Base-by-base conservation (phyloP, 176 grass and related monocot genomes). In the Elaeis guineensis region DNA sequence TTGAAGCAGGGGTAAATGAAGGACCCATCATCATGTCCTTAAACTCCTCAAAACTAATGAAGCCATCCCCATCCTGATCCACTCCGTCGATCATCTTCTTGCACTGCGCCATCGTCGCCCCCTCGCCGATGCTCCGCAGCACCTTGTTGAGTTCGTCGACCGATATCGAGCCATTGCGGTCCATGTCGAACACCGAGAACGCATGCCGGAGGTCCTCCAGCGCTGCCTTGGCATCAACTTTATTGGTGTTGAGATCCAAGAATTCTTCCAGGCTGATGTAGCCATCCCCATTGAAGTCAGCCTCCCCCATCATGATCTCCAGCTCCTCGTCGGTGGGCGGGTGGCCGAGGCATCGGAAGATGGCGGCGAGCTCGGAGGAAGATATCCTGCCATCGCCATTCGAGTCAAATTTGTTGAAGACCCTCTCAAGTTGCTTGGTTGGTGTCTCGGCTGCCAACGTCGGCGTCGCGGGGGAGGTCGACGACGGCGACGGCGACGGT, bases 371-470 rank as follows among this genome's bases (percentile, higher is more conserved):
- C 82, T 99, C 94, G 11, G 77, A 50, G 19, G 73, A 79, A 57
- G 85, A 89, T 77, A 99, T 99, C 74, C 62, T 77, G 0, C 94
- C 94, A 66, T 99, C 94, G 65, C 94, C 94, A 57, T 99, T 99
- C 1, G 74, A 62, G 79, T 99, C 94, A 61, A 99, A 93, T 69
- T 93, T 99, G 48, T 79, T 70, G 71, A 99, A 99, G 15, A 93
- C 85, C 0, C 69, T 76, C 64, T 74, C 77, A 58, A 99, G 74
- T 44, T 44, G 35, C 77, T 93, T 89, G 57, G 85, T 74, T 64
- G 78, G 68, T 2, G 17, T 4, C 19, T 16, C 28, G 21, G 32
- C 16, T 17, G 63, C 50, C 53, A 6, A 48, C 8, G 23, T 7
- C 11, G 4, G 8, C 11, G 0, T 19, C 51, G 49, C 5, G 29